A percentile compares a stretch with the other conserved stretches of the same genome.
These are phyloP conservation scores for Aspergillus sp. DNA, from an alignment of 2,329 filamentous ascomycete species.

Conservation along the genomic window DNA sequence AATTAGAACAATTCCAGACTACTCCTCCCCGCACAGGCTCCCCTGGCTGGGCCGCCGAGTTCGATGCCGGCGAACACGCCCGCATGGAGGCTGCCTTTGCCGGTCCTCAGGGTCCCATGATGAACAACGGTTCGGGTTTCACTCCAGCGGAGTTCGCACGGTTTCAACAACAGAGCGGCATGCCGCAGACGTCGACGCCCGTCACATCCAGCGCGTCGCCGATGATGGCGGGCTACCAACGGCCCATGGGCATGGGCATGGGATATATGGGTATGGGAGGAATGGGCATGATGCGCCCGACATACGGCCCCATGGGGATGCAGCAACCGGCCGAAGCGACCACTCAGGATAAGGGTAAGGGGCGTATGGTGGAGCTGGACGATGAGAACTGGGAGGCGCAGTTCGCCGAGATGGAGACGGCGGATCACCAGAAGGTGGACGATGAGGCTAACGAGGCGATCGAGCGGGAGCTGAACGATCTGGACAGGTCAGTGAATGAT, in stretches of 20 bases:
- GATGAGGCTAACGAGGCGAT: constrained; percentile 69
- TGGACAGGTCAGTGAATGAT: constrained; percentile 72
- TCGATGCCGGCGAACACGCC: constrained; percentile 60
- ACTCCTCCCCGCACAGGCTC: constrained; percentile 52
- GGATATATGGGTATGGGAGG: background rate
- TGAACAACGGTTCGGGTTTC: constrained; percentile 59
- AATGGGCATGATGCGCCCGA: constrained; percentile 52
- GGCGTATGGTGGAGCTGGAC: constrained; percentile 80
- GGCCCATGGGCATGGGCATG: constrained; percentile 31
- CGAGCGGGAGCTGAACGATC: constrained; percentile 81
- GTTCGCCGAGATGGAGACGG: constrained; percentile 78
- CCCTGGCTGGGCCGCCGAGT: constrained; percentile 63
- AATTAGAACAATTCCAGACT: constrained; percentile 55
- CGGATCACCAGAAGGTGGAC: constrained; percentile 53
- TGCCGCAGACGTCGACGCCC: constrained; percentile 61
- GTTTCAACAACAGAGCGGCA: constrained; percentile 70
- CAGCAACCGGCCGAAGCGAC: constrained; percentile 42
- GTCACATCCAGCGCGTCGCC: constrained; percentile 52
- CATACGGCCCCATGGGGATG: constrained; percentile 49
- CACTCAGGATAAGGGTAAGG: constrained; percentile 77
- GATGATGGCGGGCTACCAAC: constrained; percentile 56
- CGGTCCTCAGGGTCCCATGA: constrained; percentile 44
- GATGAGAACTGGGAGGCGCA: constrained; percentile 95
- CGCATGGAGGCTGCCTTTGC: constrained; percentile 71
- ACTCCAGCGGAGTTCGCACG: constrained; percentile 80